These are phyloP conservation scores for Teunomyces tritomae DNA, from an alignment of 805 yeast genomes.

Conservation along the genomic window DNA sequence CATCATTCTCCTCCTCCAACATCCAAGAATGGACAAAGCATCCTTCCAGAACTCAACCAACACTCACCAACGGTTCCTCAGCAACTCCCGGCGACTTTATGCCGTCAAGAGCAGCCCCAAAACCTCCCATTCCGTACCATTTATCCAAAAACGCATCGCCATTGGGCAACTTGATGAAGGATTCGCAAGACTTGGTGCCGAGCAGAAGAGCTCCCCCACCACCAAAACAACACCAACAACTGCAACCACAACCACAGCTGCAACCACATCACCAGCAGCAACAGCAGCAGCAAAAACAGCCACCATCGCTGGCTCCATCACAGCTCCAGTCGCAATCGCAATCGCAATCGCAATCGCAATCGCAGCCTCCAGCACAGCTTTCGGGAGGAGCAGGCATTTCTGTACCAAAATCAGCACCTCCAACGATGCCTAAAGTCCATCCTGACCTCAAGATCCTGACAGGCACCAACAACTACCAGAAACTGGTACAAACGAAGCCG, in stretches of 20 bases:
- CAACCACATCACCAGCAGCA: constrained; percentile 20
- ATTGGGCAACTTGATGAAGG: constrained; percentile 29
- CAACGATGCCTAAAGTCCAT: constrained; percentile 8
- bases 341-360: constrained; percentile 19
- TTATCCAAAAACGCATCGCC: constrained; percentile 32
- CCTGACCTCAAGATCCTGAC: constrained; percentile 6
- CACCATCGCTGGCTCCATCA: constrained; percentile 13
- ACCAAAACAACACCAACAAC: background rate
- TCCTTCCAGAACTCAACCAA: constrained; percentile 11
- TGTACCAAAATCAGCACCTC: constrained; percentile 7
- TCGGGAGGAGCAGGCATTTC: background rate
- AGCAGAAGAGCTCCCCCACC: constrained; percentile 5
- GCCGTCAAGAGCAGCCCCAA: constrained; percentile 42
- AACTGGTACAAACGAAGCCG: constrained; percentile 4
- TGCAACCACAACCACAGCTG: constrained; percentile 14
- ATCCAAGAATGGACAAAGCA: constrained; percentile 46
- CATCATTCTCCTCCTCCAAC: constrained; percentile 10
- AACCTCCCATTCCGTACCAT: constrained; percentile 44
- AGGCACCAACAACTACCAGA: constrained; percentile 1
- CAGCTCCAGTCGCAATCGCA: constrained; percentile 18
- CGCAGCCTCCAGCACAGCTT: constrained; percentile 40
- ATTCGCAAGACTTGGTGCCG: constrained; percentile 9
- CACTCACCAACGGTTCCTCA: background rate
- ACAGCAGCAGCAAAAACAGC: constrained; percentile 25
- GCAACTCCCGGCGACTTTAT: constrained; percentile 19